Percentiles rank a stretch among this genome's conserved stretches.
Conservation (phyloP, 805 yeast genomes). For the Starmerella tilneyi region DNA sequence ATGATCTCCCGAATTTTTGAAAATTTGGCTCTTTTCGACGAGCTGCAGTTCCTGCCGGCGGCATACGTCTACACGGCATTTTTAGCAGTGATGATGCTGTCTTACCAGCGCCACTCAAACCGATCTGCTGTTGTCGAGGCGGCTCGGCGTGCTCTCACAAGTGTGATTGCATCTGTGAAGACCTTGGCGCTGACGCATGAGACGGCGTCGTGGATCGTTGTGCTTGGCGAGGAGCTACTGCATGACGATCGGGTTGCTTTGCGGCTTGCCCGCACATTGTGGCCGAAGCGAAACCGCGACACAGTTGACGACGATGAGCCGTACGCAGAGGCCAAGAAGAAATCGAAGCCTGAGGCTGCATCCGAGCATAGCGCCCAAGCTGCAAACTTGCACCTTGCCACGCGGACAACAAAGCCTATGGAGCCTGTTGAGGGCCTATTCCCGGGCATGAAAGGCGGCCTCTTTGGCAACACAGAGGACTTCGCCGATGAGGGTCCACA, state of each 20-base stretch:
- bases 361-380: too few species aligned
- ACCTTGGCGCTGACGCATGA: conserved; percentile 11
- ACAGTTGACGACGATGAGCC: background rate
- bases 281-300: conserved; percentile 8
- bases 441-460: background rate
- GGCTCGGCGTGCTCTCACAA: conserved; percentile 32
- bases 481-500: background rate
- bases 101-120: conserved; percentile 50
- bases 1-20: conserved; percentile 58
- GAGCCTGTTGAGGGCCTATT: background rate
- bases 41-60: conserved; percentile 47
- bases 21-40: conserved; percentile 42
- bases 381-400: conserved; percentile 1
- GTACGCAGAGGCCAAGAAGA: background rate
- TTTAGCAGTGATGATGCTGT: conserved; percentile 57
- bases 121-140: conserved; percentile 32
- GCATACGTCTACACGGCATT: conserved; percentile 48
- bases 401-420: background rate
- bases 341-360: background rate
- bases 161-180: conserved; percentile 32
- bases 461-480: background rate
- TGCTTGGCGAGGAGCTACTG: conserved; percentile 7
- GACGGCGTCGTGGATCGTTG: conserved; percentile 18
- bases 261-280: conserved; percentile 6
- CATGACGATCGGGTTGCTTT: conserved; percentile 4